Conservation (phyloP, 371 early-diverging fungal species). For the Mortierella sp. region DNA sequence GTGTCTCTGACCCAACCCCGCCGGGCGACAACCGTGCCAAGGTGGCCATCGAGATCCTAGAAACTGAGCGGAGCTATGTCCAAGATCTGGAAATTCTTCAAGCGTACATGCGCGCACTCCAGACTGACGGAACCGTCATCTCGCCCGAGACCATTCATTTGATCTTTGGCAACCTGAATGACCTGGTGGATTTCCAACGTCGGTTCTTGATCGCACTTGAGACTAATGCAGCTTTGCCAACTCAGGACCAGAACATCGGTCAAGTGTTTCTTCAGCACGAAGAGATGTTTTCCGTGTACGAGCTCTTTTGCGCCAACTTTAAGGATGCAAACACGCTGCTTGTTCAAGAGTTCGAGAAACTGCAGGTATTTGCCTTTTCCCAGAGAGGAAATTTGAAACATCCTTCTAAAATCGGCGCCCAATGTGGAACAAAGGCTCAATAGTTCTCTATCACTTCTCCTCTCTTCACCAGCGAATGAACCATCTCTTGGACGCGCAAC, state of each 20-base stretch:
- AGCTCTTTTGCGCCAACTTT: constrained; percentile 95
- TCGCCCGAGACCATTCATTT: constrained; percentile 80
- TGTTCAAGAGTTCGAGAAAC: constrained; percentile 53
- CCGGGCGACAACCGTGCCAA: constrained; percentile 89
- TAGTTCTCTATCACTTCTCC: constrained; percentile 57
- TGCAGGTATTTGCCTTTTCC: too few species aligned
- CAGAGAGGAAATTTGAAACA: too few species aligned
- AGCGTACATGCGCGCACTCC: constrained; percentile 74
- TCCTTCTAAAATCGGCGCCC: too few species aligned
- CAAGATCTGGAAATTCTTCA: constrained; percentile 89
- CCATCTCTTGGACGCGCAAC: constrained; percentile 83
- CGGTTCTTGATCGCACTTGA: constrained; percentile 93
- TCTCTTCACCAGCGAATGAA: constrained; percentile 72
- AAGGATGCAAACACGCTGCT: constrained; percentile 72
- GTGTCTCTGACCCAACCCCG: neutral
- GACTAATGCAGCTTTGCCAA: constrained; percentile 75
- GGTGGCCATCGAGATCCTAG: constrained; percentile 88
- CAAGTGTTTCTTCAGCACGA: constrained; percentile 80
- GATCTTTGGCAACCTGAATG: constrained; percentile 93
- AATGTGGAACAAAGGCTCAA: too few species aligned
- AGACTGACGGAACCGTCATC: constrained; percentile 42
- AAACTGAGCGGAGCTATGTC: constrained; percentile 95
- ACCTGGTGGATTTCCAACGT: constrained; percentile 95
- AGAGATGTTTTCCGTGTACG: constrained; percentile 90
- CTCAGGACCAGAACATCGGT: constrained; percentile 91